A percentile compares a stretch with the other conserved stretches of the same genome.
Evolutionary conservation across 768 basidiomycete genomes (phyloP).

Genomic region (Pleurotus salmoneostramineus): DNA sequence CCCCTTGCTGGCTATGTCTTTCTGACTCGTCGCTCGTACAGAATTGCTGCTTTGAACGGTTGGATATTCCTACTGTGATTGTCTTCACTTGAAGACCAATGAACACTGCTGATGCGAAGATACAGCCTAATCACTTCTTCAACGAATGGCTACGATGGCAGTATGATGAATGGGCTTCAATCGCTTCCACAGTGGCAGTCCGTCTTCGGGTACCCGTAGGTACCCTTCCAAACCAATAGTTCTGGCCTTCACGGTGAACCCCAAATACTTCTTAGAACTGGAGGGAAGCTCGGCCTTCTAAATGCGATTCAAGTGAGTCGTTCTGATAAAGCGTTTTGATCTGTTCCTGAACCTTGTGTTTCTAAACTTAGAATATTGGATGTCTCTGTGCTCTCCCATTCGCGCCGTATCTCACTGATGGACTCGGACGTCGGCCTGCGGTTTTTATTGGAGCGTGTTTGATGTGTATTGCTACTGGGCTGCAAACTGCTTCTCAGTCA

Average conservation of each 20-base stretch:
- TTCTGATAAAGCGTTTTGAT: neutral
- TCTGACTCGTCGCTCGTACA: neutral
- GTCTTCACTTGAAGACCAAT: neutral
- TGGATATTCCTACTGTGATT: conserved; percentile 4
- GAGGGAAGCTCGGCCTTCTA: conserved; percentile 2
- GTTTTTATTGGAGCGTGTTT: conserved; percentile 55
- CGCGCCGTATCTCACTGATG: conserved; percentile 59
- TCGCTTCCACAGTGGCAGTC: conserved; percentile 6
- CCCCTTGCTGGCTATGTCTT: conserved; percentile 36
- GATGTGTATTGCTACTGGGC: conserved; percentile 52
- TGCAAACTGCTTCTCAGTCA: conserved; percentile 57
- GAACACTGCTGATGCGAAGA: neutral
- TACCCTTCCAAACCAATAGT: neutral
- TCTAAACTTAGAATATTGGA: conserved; percentile 49
- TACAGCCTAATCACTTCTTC: neutral
- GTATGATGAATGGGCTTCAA: conserved; percentile 7
- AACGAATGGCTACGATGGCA: conserved; percentile 9
- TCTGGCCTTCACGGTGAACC: neutral
- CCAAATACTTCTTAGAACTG: neutral
- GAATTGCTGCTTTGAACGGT: neutral
- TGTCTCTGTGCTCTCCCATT: conserved; percentile 57
- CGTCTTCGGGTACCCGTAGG: conserved; percentile 2
- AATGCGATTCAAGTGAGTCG: conserved; percentile 1
- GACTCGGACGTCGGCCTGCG: conserved; percentile 54
- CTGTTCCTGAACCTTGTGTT: neutral